A percentile compares a stretch with the other conserved stretches of the same genome.
phyloP scores from a whole-genome alignment of 176 grass and related monocot species.

The Poa pratensis region DNA sequence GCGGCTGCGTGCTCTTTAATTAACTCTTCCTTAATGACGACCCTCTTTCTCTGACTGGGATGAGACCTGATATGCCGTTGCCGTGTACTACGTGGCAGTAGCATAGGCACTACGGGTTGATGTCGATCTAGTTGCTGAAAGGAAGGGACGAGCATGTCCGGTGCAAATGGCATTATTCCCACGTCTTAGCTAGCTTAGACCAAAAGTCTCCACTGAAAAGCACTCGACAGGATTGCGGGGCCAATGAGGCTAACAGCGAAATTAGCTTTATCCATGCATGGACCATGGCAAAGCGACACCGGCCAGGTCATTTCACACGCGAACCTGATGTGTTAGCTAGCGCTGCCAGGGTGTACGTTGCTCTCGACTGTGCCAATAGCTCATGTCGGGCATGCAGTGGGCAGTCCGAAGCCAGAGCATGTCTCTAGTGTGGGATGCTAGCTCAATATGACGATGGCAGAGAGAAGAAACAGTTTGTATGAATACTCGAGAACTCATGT shows the following conservation, averaged over 20 bases:
- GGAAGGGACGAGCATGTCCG: constrained; percentile 1
- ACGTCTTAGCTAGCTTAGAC: constrained; percentile 42
- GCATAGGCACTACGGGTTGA: background rate
- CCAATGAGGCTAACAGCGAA: constrained; percentile 28
- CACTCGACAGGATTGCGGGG: constrained; percentile 19
- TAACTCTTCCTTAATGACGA: no score
- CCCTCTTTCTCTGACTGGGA: no score
- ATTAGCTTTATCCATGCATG: background rate
- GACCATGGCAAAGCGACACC: background rate
- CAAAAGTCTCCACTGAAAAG: constrained; percentile 51
- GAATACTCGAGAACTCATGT: background rate
- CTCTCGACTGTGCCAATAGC: no score
- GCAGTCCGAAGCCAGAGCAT: background rate
- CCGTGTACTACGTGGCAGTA: no score
- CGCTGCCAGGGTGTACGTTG: no score
- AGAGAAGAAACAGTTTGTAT: background rate
- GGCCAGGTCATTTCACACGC: background rate
- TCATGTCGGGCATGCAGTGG: background rate
- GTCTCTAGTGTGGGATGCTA: background rate
- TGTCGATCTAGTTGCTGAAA: background rate
- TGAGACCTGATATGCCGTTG: no score
- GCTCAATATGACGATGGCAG: background rate
- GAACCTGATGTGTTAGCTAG: background rate
- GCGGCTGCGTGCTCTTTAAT: no score
- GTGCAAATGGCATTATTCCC: constrained; percentile 43